These are phyloP conservation scores for Angomonas ambiguus DNA, from an alignment of 208 protist species.

Conservation along the genomic window DNA sequence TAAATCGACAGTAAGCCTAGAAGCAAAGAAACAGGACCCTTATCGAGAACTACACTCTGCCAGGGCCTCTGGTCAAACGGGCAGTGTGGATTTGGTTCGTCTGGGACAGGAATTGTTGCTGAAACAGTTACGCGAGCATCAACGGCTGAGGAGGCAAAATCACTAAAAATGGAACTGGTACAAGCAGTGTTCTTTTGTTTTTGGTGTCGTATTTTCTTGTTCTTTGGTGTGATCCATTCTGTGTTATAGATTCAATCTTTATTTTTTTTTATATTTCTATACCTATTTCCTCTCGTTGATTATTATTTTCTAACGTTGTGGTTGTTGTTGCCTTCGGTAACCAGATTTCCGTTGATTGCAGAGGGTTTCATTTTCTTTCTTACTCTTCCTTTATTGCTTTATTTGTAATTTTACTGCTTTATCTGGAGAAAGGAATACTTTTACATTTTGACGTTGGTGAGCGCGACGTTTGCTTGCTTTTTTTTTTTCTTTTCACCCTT, in stretches of 20 bases:
- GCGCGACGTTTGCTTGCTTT: constrained; percentile 3
- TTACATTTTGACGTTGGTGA: too few species aligned
- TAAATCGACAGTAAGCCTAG: not conserved
- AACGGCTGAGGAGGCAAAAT: constrained; percentile 15
- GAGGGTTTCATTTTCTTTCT: not conserved
- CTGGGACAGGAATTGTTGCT: constrained; percentile 68
- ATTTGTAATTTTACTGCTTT: not conserved
- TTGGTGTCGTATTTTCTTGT: not conserved
- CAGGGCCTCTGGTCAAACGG: not conserved
- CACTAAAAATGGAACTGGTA: not conserved
- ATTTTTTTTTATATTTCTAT: constrained; percentile 14
- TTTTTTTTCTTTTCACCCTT: not conserved
- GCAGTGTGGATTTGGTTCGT: constrained; percentile 17
- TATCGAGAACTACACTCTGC: not conserved
- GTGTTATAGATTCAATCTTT: not conserved
- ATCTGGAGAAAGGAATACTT: not conserved
- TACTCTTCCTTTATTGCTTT: not conserved
- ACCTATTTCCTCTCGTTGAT: constrained; percentile 2
- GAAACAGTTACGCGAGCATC: constrained; percentile 35
- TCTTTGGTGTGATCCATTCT: not conserved
- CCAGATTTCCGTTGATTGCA: too few species aligned
- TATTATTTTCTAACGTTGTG: too few species aligned
- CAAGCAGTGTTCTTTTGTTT: too few species aligned
- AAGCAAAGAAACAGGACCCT: not conserved
- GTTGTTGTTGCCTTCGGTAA: too few species aligned